Evolutionary conservation across 23 red algal genomes (phyloP).

Genomic region (Gracilaria vermiculophylla): DNA sequence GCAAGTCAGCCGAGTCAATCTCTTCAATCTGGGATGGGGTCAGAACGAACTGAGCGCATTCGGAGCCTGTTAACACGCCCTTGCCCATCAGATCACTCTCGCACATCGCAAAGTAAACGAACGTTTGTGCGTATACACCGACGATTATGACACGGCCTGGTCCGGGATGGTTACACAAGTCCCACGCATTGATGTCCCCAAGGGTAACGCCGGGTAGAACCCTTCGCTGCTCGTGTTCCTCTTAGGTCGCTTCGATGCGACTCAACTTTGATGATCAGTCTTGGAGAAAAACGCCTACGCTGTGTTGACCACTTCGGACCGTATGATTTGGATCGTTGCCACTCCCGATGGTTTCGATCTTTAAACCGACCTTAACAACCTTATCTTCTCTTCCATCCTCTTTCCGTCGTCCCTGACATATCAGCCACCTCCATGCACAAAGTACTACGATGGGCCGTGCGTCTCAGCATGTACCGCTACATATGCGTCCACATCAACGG

Average conservation of each 20-base stretch:
- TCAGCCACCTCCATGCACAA: neutral
- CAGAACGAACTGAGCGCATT: neutral
- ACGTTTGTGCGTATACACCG: neutral
- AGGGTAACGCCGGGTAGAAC: neutral
- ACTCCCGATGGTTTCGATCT: neutral
- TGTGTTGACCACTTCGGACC: neutral
- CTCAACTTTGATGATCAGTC: neutral
- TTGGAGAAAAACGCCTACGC: neutral
- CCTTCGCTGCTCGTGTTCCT: neutral
- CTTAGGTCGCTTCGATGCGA: neutral
- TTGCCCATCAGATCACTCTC: neutral
- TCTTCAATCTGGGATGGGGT: neutral
- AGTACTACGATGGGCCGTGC: neutral
- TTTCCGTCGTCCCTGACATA: neutral
- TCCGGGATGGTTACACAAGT: neutral
- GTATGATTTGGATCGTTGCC: neutral
- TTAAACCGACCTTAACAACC: neutral
- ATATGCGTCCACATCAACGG: neutral
- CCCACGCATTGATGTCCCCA: neutral
- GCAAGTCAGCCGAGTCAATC: neutral
- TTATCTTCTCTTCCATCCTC: neutral
- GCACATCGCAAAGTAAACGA: neutral
- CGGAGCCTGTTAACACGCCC: neutral
- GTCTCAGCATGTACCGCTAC: neutral
- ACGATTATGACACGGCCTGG: neutral